Evolutionary conservation across 73 alveolate genomes (phyloP).

Genomic region (Stentor coeruleus): DNA sequence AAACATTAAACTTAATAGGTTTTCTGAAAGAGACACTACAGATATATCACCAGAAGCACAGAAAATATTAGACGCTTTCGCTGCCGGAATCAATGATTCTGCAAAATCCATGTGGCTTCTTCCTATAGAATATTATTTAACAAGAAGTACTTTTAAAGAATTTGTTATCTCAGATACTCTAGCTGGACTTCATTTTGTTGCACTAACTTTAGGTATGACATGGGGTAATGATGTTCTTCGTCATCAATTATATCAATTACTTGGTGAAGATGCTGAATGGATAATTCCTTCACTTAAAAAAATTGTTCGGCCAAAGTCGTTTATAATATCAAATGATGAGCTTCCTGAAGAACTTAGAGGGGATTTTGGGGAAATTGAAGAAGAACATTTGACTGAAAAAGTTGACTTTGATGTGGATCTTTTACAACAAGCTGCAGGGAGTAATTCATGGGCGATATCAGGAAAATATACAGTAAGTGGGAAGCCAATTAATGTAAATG

Average conservation of each 20-base stretch:
- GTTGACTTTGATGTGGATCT: slow-evolving; percentile 34
- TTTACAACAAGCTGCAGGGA: slow-evolving; percentile 16
- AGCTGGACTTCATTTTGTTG: slow-evolving; percentile 9
- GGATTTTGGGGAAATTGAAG: neutral
- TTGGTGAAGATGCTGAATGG: neutral
- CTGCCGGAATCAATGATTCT: slow-evolving; percentile 89
- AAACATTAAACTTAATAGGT: slow-evolving; percentile 58
- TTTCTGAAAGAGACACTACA: slow-evolving; percentile 32
- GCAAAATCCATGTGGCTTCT: slow-evolving; percentile 41
- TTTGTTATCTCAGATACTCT: slow-evolving; percentile 73
- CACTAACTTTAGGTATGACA: neutral
- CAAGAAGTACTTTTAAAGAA: slow-evolving; percentile 53
- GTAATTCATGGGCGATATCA: slow-evolving; percentile 84
- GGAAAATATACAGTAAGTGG: slow-evolving; percentile 93
- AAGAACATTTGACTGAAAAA: neutral
- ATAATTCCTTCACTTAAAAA: slow-evolving; percentile 29
- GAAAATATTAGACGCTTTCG: slow-evolving; percentile 39
- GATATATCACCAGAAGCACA: neutral
- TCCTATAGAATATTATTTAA: slow-evolving; percentile 78
- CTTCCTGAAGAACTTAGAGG: slow-evolving; percentile 19
- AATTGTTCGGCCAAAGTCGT: slow-evolving; percentile 21
- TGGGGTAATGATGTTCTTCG: neutral
- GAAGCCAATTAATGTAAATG: slow-evolving; percentile 85
- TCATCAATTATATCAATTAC: neutral
- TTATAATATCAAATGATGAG: slow-evolving; percentile 52